These are phyloP conservation scores for Hirsutella thompsonii DNA, from an alignment of 2,329 filamentous ascomycete species.

Conservation along the genomic window DNA sequence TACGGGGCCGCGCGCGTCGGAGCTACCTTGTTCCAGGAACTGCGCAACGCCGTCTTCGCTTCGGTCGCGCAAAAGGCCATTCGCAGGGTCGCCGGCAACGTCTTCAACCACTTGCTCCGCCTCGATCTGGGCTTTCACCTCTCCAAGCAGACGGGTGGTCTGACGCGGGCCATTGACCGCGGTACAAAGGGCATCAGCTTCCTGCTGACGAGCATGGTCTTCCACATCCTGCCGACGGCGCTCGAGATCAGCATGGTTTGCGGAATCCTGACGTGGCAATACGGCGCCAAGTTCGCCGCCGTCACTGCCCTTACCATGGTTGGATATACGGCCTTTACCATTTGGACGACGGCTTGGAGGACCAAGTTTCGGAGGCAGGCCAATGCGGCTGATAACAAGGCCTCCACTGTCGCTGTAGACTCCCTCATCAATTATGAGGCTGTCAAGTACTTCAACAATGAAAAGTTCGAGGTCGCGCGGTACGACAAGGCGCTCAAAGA, in stretches of 20 bases:
- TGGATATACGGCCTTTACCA: constrained; percentile 92
- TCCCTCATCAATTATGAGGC: constrained; percentile 98
- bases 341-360: constrained; percentile 90
- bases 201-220: constrained; percentile 93
- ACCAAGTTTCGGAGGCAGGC: constrained; percentile 93
- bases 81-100: constrained; percentile 75
- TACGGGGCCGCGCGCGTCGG: constrained; percentile 85
- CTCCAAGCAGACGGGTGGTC: constrained; percentile 82
- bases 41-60: constrained; percentile 92
- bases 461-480: constrained; percentile 80
- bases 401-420: constrained; percentile 89
- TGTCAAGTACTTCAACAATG: constrained; percentile 99
- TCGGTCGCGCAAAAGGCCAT: constrained; percentile 97
- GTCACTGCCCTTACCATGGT: constrained; percentile 88
- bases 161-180: constrained; percentile 88
- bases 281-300: constrained; percentile 79
- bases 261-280: constrained; percentile 92
- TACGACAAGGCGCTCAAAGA: constrained; percentile 78
- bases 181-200: constrained; percentile 99
- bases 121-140: constrained; percentile 92
- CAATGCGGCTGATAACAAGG: constrained; percentile 91
- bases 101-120: constrained; percentile 79
- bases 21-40: constrained; percentile 79
- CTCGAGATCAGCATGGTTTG: constrained; percentile 93
- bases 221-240: constrained; percentile 87